Base-by-base conservation (phyloP, 768 basidiomycete genomes). In the Hericium alpestre region DNA sequence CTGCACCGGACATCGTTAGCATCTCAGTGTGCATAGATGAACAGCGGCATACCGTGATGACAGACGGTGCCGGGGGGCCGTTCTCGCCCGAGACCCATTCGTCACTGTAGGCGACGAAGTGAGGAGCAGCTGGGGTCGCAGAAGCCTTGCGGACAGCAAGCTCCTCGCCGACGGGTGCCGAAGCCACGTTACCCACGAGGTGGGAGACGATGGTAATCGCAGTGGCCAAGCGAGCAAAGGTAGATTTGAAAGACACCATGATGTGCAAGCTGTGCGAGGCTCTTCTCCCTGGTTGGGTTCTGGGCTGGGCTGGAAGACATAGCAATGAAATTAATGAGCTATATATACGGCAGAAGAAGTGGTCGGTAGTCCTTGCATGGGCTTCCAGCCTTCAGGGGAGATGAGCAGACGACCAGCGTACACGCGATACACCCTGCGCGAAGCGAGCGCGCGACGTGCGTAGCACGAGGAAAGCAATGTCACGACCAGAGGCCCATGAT, bases 31-130 rank as follows among this genome's bases (percentile, higher is more conserved):
- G 9, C 9, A 23, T 1, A n/a, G 32, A 16, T 37, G 8, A 23
- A 54, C 5, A 52, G 11, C 9, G 38, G 56, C 66, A 25, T 41
- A 74, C 74, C 56, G 61, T 61, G 48, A 76, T 59, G 23, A 69
- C 60, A 4, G 68, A 65, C 39, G 65, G 64, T 20, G 65, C 54
- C 4, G 74, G 75, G 10, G 74, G 73, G 1, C 73, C 72, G 18
- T 69, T 72, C n/a, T 67, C 61, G 3, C 73, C 72, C 18, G 71
- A 64, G n/a, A 69, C 65, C 56, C 61, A 72, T 62, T 67, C 62
- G 60, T 76, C 74, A 52, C 66, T 69, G 55, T 76, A 73, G 37
- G 70, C 65, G 4, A 75, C 74, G 54, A 70, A 77, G 58, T 71
- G 70, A 1, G 75, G 75, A 3, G 73, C 66, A 9, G 65, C 67